phyloP scores from a whole-genome alignment of 129 eudicot species.

The Solidago caesia region DNA sequence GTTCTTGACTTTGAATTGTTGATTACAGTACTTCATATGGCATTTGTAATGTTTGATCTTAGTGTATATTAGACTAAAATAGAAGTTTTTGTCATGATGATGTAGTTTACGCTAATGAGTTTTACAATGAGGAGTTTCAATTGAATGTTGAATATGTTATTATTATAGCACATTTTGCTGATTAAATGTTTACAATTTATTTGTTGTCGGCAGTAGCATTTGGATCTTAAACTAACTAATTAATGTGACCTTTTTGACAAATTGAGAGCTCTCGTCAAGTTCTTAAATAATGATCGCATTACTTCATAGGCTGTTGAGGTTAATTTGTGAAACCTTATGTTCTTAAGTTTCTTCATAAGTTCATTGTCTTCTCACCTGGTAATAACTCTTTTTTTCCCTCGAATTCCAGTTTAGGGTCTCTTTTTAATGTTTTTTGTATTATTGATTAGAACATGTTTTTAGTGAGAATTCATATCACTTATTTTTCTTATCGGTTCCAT shows the following conservation, averaged over 20 bases:
- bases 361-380: no score
- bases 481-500: no score
- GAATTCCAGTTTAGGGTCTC: no score
- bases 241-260: neutral
- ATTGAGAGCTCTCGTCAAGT: no score
- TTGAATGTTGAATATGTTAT: slow-evolving; percentile 6
- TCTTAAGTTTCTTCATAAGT: no score
- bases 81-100: neutral
- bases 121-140: neutral
- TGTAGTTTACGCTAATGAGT: neutral
- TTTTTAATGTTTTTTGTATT: no score
- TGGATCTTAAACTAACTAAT: neutral
- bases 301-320: no score
- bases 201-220: neutral
- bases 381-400: no score
- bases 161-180: neutral
- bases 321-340: no score
- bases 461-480: no score
- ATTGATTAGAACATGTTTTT: no score
- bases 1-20: slow-evolving; percentile 11
- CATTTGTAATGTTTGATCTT: slow-evolving; percentile 11
- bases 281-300: no score
- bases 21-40: neutral
- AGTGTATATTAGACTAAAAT: slow-evolving; percentile 11
- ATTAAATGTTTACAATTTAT: neutral